Conservation (phyloP, 345 rosid genomes). For the Citrus reticulata region DNA sequence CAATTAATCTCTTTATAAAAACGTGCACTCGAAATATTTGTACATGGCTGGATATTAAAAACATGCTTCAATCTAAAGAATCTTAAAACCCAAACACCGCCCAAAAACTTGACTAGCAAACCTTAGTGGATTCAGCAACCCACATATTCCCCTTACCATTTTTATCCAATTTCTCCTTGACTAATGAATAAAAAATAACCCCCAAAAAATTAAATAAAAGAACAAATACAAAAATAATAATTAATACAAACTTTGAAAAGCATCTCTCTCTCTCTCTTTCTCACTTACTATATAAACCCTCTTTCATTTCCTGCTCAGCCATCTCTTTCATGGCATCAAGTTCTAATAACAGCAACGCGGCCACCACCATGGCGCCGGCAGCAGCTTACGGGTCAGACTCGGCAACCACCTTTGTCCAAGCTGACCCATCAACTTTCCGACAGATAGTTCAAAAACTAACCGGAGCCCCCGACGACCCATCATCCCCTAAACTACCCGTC, state of each 20-base stretch:
- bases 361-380: conserved; percentile 28
- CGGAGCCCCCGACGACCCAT: conserved; percentile 55
- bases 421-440: conserved; percentile 81
- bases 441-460: conserved; percentile 85
- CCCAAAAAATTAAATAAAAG: neutral
- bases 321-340: conserved; percentile 24
- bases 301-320: neutral
- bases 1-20: neutral
- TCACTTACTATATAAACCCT: neutral
- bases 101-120: neutral
- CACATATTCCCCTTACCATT: too few relatives aligned
- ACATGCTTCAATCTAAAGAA: neutral
- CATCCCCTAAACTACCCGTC: conserved; percentile 49
- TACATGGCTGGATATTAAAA: neutral
- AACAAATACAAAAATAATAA: neutral
- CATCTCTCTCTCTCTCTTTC: neutral
- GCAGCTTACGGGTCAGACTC: conserved; percentile 44
- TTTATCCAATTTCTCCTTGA: too few relatives aligned
- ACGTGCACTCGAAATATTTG: conserved; percentile 13
- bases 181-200: neutral
- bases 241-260: neutral
- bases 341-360: neutral
- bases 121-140: neutral
- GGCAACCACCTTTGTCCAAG: conserved; percentile 77
- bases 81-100: neutral